phyloP scores from a whole-genome alignment of 2,329 filamentous ascomycete genomes.

The Fusarium mundagurra region DNA sequence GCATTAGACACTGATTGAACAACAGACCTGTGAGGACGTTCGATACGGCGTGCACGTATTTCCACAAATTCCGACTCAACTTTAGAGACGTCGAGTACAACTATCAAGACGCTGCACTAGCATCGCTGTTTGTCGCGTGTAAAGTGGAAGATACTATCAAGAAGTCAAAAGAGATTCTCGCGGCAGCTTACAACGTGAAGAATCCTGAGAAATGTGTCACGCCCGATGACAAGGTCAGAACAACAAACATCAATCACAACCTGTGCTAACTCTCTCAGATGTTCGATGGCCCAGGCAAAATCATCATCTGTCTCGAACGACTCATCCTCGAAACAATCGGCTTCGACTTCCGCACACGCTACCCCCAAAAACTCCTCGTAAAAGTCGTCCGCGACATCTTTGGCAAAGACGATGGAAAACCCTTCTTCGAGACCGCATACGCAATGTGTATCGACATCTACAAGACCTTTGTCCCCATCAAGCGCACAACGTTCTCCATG shows the following conservation, averaged over 20 bases:
- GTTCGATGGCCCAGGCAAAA: slow-evolving; percentile 81
- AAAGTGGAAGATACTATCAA: slow-evolving; percentile 99
- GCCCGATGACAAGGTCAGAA: slow-evolving; percentile 80
- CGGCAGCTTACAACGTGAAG: slow-evolving; percentile 88
- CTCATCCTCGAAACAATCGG: slow-evolving; percentile 91
- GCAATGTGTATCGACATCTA: slow-evolving; percentile 89
- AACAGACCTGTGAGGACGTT: slow-evolving; percentile 86
- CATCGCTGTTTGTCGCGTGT: slow-evolving; percentile 90
- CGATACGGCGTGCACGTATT: slow-evolving; percentile 90
- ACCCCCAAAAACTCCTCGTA: slow-evolving; percentile 84
- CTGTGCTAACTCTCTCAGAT: slow-evolving; percentile 59
- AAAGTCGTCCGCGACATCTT: slow-evolving; percentile 76
- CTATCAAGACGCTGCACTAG: slow-evolving; percentile 85
- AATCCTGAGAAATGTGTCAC: slow-evolving; percentile 72
- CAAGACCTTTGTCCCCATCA: slow-evolving; percentile 91
- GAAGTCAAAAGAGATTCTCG: slow-evolving; percentile 93
- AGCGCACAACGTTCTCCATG: slow-evolving; percentile 87
- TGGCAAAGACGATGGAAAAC: slow-evolving; percentile 53
- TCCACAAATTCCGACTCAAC: slow-evolving; percentile 89
- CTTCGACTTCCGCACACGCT: slow-evolving; percentile 92
- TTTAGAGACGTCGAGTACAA: slow-evolving; percentile 89
- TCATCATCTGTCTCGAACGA: slow-evolving; percentile 89
- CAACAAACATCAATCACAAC: background rate
- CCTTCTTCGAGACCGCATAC: slow-evolving; percentile 76
- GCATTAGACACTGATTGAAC: slow-evolving; percentile 1